phyloP scores from a whole-genome alignment of 2,329 filamentous ascomycete species.

The Aschersonia sp. region DNA sequence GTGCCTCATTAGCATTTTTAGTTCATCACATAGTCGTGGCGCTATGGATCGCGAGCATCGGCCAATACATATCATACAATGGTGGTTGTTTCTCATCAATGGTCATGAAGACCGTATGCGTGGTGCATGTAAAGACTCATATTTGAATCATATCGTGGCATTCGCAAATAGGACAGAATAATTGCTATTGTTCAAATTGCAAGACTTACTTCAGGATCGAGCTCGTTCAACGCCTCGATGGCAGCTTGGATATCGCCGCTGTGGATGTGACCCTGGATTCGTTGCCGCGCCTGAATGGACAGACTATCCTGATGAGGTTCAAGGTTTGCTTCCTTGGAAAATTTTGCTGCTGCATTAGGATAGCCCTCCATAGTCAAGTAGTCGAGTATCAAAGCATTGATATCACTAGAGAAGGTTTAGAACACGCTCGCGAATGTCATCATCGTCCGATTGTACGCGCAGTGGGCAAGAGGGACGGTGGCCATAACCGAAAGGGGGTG shows the following conservation, averaged over 20 bases:
- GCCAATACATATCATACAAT: slow-evolving; percentile 19
- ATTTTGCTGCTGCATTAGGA: slow-evolving; percentile 80
- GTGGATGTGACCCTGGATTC: slow-evolving; percentile 76
- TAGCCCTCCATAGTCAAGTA: slow-evolving; percentile 96
- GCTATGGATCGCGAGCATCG: too few relatives aligned
- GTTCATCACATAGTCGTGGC: too few relatives aligned
- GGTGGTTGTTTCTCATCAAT: slow-evolving; percentile 80
- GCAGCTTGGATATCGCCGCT: slow-evolving; percentile 73
- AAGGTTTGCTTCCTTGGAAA: slow-evolving; percentile 87
- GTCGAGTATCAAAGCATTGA: slow-evolving; percentile 90
- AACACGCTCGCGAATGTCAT: too few relatives aligned
- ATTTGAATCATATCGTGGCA: slow-evolving; percentile 66
- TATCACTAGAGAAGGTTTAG: slow-evolving; percentile 48
- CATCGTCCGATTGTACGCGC: too few relatives aligned
- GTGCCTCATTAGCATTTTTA: neutral
- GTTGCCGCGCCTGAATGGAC: slow-evolving; percentile 63
- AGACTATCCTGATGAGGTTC: slow-evolving; percentile 56
- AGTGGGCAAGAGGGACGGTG: neutral
- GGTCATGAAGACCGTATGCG: slow-evolving; percentile 78
- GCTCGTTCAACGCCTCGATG: slow-evolving; percentile 75
- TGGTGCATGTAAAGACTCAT: slow-evolving; percentile 95
- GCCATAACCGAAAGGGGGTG: neutral
- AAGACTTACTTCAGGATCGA: slow-evolving; percentile 72
- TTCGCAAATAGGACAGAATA: neutral
- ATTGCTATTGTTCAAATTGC: neutral